Conservation (phyloP, 176 grass and related monocot genomes). For the Triticum turgidum region DNA sequence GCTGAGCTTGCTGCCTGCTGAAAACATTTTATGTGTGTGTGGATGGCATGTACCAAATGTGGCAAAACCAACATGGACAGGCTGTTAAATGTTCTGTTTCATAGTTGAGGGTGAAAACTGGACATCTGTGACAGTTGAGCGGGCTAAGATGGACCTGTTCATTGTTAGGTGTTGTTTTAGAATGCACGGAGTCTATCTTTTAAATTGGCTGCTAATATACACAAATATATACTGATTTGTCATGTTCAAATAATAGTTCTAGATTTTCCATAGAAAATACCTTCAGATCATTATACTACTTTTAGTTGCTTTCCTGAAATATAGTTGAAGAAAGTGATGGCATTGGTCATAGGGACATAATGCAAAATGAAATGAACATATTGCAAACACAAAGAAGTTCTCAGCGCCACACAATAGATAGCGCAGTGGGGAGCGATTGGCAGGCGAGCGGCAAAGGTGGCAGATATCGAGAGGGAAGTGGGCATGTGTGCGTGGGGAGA, state of each 20-base stretch:
- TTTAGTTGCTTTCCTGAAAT: not conserved
- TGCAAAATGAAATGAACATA: not conserved
- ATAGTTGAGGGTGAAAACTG: not conserved
- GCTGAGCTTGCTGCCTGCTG: not conserved
- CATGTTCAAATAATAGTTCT: not conserved
- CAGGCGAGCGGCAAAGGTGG: not conserved
- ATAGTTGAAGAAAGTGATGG: not conserved
- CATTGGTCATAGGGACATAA: not conserved
- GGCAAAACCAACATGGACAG: not conserved
- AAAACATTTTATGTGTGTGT: not conserved
- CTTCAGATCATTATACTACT: not conserved
- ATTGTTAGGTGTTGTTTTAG: not conserved
- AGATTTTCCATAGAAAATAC: not conserved
- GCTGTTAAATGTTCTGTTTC: slow-evolving; percentile 6
- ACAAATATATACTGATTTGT: not conserved
- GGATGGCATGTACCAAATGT: not conserved
- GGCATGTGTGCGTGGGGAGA: not conserved
- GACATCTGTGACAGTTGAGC: not conserved
- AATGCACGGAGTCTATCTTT: not conserved
- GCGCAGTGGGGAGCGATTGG: not conserved
- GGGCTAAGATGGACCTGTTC: not conserved
- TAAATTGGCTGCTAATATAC: not conserved
- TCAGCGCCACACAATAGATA: not conserved
- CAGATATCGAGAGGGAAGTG: not conserved
- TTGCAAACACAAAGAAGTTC: slow-evolving; percentile 1